These are phyloP conservation scores for Fraxinus xanthoxyloides DNA, from an alignment of 305 asterid genomes.

Conservation along the genomic window DNA sequence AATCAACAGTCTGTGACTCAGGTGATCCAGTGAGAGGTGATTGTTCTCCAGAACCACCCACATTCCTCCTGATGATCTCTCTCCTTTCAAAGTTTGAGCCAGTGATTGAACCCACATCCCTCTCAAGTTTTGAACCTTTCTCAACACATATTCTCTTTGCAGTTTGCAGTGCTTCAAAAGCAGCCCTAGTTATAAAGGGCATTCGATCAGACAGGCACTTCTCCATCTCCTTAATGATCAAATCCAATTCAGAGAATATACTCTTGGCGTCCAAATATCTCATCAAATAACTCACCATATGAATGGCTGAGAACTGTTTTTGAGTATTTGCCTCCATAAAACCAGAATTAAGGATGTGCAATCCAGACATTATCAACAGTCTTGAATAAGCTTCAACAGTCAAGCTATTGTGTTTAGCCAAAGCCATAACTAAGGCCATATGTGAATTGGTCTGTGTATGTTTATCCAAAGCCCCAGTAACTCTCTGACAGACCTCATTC, in stretches of 20 bases:
- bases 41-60: conserved; percentile 44
- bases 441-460: conserved; percentile 70
- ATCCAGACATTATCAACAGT: conserved; percentile 61
- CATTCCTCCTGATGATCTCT: conserved; percentile 36
- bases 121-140: conserved; percentile 45
- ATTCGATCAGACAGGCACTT: conserved; percentile 73
- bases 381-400: conserved; percentile 88
- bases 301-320: conserved; percentile 80
- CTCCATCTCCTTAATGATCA: conserved; percentile 79
- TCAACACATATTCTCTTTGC: conserved; percentile 62
- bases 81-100: conserved; percentile 50
- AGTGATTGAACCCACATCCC: conserved; percentile 41
- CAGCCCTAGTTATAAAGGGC: conserved; percentile 88
- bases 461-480: conserved; percentile 81
- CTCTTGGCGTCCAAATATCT: conserved; percentile 80
- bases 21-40: conserved; percentile 66
- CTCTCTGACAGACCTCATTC: conserved; percentile 92
- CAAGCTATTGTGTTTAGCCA: conserved; percentile 79
- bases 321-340: conserved; percentile 67
- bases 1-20: conserved; percentile 70
- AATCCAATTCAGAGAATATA: conserved; percentile 59
- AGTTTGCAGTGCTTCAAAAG: conserved; percentile 73
- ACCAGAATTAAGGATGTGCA: conserved; percentile 59
- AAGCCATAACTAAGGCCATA: conserved; percentile 70
- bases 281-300: conserved; percentile 81